Evolutionary conservation across 306 rosid genomes (phyloP), one percentile per base, ranked within the genome.

Genomic region (Adenanthera pavonina): DNA sequence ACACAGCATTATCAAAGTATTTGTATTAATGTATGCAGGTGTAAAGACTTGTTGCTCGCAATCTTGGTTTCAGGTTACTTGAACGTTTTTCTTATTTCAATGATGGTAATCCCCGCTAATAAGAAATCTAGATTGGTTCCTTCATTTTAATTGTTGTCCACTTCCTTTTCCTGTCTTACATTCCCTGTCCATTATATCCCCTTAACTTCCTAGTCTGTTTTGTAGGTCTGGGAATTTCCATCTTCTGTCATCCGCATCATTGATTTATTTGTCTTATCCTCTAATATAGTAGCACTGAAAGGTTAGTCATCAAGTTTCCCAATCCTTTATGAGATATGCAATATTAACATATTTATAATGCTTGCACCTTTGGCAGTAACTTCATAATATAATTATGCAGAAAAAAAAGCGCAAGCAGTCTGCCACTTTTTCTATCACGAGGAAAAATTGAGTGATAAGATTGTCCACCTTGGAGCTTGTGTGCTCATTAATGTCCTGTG

Each of bases 171-270:
- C 48, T 40, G 64, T 60, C 34, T 43, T 53, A 40, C 16, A 48
- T 73, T 65, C 20, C 14, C 66, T 19, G 56, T 81, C 81, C 25
- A 66, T 65, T 9, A 62, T 41, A 74, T 65, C 60, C 74, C 56
- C 81, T 76, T 84, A 73, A 89, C 56, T 52, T 72, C 67, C 25
- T 61, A 51, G 60, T 52, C 14, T 54, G 74, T 49, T 86, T 72
- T 83, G 78, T 84, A 95, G 99, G 93, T 92, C 20, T 93, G 99
- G 99, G 97, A 93, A 81, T 95, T 89, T 81, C 97, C 94, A 48
- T 87, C 99, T 65, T 86, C 93, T 20, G 90, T 88, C 88, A 87
- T 89, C 83, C 86, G 87, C 88, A 91, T 95, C 70, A 85, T 85
- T 79, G 98, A 95, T 77, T 75, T 90, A 66, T 93, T 92, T 88